Evolutionary conservation across 2,329 filamentous ascomycete genomes (phyloP).

Genomic region (Metarhizium anisopliae): DNA sequence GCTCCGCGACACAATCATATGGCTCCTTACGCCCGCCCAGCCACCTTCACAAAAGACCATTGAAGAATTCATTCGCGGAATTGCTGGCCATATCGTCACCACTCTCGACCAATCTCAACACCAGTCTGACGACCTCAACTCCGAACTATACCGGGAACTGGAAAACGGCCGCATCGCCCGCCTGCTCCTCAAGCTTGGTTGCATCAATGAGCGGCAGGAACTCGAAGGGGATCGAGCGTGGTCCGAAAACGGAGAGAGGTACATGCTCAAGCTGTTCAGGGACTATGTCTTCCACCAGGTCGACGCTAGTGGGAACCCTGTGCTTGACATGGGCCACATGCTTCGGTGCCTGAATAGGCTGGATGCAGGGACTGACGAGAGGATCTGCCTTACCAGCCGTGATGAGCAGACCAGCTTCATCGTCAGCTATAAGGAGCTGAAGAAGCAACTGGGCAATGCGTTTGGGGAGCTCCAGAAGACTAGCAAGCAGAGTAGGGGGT

Average conservation of each 20-base stretch:
- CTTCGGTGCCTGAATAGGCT: slow-evolving; percentile 82
- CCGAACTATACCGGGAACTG: slow-evolving; percentile 67
- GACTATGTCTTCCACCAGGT: slow-evolving; percentile 98
- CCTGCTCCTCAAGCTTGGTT: slow-evolving; percentile 70
- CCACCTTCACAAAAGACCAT: slow-evolving; percentile 56
- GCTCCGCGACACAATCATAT: slow-evolving; percentile 69
- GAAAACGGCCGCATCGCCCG: slow-evolving; percentile 84
- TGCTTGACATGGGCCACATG: slow-evolving; percentile 82
- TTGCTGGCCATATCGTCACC: slow-evolving; percentile 67
- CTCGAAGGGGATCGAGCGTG: slow-evolving; percentile 69
- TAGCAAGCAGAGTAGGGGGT: slow-evolving; percentile 25
- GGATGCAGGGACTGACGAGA: slow-evolving; percentile 82
- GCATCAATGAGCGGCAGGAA: slow-evolving; percentile 85
- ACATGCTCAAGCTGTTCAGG: slow-evolving; percentile 87
- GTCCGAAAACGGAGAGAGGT: slow-evolving; percentile 89
- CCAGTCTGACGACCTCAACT: slow-evolving; percentile 63
- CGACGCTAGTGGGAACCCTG: slow-evolving; percentile 72
- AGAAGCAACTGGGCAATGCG: slow-evolving; percentile 48
- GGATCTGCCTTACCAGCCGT: slow-evolving; percentile 73
- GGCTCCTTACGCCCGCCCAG: slow-evolving; percentile 64
- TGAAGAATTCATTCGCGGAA: slow-evolving; percentile 68
- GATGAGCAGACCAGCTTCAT: slow-evolving; percentile 87
- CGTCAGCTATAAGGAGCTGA: slow-evolving; percentile 84
- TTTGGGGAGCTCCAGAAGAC: slow-evolving; percentile 50
- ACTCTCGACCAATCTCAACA: slow-evolving; percentile 75